phyloP scores from a whole-genome alignment of 805 yeast species.

The Yamadazyma philogaea region DNA sequence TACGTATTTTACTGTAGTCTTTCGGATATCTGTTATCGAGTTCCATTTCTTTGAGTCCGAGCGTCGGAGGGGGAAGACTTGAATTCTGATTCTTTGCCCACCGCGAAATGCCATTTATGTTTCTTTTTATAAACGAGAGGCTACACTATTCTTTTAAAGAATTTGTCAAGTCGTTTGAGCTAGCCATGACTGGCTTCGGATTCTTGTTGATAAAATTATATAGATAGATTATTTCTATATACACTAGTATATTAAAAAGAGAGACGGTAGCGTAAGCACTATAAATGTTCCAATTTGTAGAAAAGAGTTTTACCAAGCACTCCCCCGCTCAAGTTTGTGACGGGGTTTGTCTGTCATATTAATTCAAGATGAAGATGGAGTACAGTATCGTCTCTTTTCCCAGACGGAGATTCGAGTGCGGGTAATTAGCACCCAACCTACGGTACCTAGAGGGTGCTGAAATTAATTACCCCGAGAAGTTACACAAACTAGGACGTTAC shows the following conservation, averaged over 20 bases:
- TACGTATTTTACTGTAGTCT: too few species aligned
- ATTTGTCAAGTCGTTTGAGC: not conserved
- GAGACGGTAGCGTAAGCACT: too few species aligned
- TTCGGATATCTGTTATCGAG: not conserved
- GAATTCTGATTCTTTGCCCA: not conserved
- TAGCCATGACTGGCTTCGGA: constrained; percentile 3
- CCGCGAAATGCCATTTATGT: constrained; percentile 9
- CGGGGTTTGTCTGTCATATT: too few species aligned
- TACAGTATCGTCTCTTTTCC: too few species aligned
- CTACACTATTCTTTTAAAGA: not conserved
- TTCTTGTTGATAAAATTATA: not conserved
- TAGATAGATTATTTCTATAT: too few species aligned
- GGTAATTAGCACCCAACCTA: too few species aligned
- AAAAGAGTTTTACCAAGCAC: too few species aligned
- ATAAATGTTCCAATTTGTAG: too few species aligned
- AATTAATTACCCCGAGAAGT: not conserved
- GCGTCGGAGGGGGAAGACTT: constrained; percentile 4
- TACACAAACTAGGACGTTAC: not conserved
- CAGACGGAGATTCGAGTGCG: not conserved
- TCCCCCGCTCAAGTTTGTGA: too few species aligned
- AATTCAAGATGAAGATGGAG: too few species aligned
- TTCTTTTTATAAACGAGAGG: constrained; percentile 5
- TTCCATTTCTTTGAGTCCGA: constrained; percentile 1
- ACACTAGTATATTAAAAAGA: too few species aligned
- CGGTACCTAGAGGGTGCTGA: too few species aligned